Evolutionary conservation across 2,329 filamentous ascomycete genomes (phyloP).

Genomic region (Monosporascus sp.): DNA sequence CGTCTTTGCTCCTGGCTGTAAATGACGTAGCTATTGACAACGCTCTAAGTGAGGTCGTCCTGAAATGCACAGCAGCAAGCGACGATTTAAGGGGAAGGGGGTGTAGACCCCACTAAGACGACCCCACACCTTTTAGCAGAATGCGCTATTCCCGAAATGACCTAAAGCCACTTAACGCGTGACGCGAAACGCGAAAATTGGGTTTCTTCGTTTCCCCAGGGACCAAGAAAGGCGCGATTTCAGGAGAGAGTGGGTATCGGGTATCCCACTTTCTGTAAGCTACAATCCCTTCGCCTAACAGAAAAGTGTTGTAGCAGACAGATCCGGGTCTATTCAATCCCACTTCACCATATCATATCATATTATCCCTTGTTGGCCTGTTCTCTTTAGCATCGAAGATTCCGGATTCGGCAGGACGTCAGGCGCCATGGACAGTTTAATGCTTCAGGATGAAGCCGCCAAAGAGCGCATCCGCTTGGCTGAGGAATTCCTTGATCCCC

Average conservation of each 20-base stretch:
- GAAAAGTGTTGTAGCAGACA: not conserved
- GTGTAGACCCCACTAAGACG: too few species aligned
- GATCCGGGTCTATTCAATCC: not conserved
- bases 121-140: not conserved
- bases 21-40: not conserved
- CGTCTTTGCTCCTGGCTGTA: slow-evolving; percentile 9
- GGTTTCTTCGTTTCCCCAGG: not conserved
- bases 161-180: not conserved
- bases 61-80: too few species aligned
- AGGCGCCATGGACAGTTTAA: slow-evolving; percentile 61
- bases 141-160: not conserved
- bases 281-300: not conserved
- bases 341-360: not conserved
- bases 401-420: slow-evolving; percentile 1
- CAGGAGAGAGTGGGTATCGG: not conserved
- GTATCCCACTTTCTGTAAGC: not conserved
- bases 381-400: slow-evolving; percentile 1
- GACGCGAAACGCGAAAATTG: not conserved
- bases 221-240: not conserved
- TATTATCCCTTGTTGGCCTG: not conserved
- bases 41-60: too few species aligned
- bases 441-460: slow-evolving; percentile 79
- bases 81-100: too few species aligned
- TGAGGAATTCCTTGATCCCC: slow-evolving; percentile 90
- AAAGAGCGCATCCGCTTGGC: slow-evolving; percentile 79